Evolutionary conservation across 768 basidiomycete species (phyloP).

Genomic region (Boletellus emodensis): DNA sequence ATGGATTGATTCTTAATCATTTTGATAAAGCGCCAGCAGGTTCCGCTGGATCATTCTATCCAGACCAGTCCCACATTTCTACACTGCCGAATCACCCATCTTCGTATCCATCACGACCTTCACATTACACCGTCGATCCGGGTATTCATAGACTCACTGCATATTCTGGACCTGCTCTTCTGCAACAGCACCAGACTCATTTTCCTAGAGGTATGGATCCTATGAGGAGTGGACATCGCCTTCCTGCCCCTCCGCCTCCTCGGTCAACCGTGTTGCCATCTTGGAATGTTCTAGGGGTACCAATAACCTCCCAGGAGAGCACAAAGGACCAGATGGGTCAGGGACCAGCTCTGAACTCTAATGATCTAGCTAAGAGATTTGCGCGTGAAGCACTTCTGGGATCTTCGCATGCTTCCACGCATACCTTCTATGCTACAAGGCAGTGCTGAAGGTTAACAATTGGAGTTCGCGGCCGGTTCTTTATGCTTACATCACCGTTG

Average conservation of each 20-base stretch:
- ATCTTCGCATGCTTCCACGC: background rate
- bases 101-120: background rate
- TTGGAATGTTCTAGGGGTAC: background rate
- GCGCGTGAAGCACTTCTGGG: conserved; percentile 5
- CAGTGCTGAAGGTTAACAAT: conserved; percentile 1
- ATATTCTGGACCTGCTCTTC: background rate
- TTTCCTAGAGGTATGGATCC: background rate
- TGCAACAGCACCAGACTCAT: background rate
- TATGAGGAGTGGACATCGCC: background rate
- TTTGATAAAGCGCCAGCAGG: background rate
- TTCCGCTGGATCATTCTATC: background rate
- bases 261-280: background rate
- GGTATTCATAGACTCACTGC: background rate
- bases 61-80: conserved; percentile 1
- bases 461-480: background rate
- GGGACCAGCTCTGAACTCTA: conserved; percentile 4
- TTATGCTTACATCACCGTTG: background rate
- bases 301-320: conserved; percentile 3
- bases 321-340: conserved; percentile 1
- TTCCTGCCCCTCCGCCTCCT: background rate
- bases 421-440: conserved; percentile 2
- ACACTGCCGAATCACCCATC: background rate
- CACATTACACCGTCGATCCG: background rate
- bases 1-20: background rate
- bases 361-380: conserved; percentile 8